Evolutionary conservation across 495 filamentous ascomycete species (phyloP), one percentile per base, ranked within the genome.

Genomic region (Tuber aestivum): DNA sequence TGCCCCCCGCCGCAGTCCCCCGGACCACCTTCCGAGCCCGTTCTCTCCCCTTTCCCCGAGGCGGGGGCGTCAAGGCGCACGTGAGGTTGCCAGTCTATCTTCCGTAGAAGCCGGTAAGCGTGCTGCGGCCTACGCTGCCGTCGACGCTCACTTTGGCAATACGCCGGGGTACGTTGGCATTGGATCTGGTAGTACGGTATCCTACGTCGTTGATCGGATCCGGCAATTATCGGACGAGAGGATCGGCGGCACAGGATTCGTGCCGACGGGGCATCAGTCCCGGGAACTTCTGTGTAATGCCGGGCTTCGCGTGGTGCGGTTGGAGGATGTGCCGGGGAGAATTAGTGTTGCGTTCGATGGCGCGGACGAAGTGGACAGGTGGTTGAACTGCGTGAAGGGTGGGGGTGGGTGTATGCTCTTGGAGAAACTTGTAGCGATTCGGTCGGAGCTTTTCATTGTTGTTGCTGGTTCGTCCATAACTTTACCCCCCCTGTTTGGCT

Each of bases 361-460:
- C 44, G 94, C 94, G 42, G 95, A 98, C 83, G 95, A 98, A 86
- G 93, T 97, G 41, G 95, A 98, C 83, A 91, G 92, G 41, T 91
- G 93, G 41, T 84, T 97, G 74, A 98, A 97, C 84, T 92, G 93
- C 82, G 96, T 98, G 85, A 98, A 98, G 86, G 94, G 95, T 68
- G 95, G 95, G 18, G 95, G 95, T 69, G 95, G 93, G 40, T 98
- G 95, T 85, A 85, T 97, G 76, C 96, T 95, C 86, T 94, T 97
- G 85, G 95, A 98, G 87, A 98, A 98, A 86, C 86, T 97, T 37
- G 94, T 98, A 20, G 94, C 94, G 8, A 88, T 91, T 41, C 88
- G 90, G 75, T 91, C 93, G 0, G 91, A 89, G 86, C 91, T 92
- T 78, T 97, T 97, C 81, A 88, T 98, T 73, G 94, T 92, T 81